A percentile compares a stretch with the other conserved stretches of the same genome.
These are phyloP conservation scores for Plasmodium gaboni DNA, from an alignment of 169 alveolate species.

Conservation along the genomic window DNA sequence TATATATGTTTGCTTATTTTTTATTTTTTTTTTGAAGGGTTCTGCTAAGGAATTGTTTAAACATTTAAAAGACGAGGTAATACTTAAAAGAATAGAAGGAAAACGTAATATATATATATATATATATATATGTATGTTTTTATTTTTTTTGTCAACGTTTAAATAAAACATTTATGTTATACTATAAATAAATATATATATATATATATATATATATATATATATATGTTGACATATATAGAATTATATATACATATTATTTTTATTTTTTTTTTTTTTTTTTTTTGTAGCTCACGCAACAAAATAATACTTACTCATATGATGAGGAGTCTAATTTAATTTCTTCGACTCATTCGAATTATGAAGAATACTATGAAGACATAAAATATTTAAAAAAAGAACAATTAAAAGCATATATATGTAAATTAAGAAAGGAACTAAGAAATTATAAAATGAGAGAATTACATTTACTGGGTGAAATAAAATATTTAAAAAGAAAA, in stretches of 20 bases:
- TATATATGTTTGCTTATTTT: background rate
- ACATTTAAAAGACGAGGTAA: conserved; percentile 52
- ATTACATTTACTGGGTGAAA: conserved; percentile 32
- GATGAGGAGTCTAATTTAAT: no score
- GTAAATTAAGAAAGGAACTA: conserved; percentile 63
- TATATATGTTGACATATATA: background rate
- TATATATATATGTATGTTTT: background rate
- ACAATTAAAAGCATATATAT: conserved; percentile 64
- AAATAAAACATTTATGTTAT: background rate
- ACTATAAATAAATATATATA: background rate
- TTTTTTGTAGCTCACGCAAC: conserved; percentile 5
- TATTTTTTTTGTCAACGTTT: background rate
- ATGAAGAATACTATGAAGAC: conserved; percentile 30
- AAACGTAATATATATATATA: no score
- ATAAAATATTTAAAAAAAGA: conserved; percentile 55
- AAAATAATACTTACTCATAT: background rate
- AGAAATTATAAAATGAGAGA: conserved; percentile 44
- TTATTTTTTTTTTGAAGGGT: conserved; percentile 57
- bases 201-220: background rate
- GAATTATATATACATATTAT: background rate
- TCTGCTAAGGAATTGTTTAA: conserved; percentile 64
- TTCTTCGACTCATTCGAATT: no score
- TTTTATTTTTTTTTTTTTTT: background rate
- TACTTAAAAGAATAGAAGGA: no score
- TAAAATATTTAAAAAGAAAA: conserved; percentile 68